Percentiles rank a stretch among this genome's conserved stretches.
These are phyloP conservation scores for Cryptococcus deneoformans DNA, from an alignment of 1,284 basidiomycete genomes.

Conservation along the genomic window DNA sequence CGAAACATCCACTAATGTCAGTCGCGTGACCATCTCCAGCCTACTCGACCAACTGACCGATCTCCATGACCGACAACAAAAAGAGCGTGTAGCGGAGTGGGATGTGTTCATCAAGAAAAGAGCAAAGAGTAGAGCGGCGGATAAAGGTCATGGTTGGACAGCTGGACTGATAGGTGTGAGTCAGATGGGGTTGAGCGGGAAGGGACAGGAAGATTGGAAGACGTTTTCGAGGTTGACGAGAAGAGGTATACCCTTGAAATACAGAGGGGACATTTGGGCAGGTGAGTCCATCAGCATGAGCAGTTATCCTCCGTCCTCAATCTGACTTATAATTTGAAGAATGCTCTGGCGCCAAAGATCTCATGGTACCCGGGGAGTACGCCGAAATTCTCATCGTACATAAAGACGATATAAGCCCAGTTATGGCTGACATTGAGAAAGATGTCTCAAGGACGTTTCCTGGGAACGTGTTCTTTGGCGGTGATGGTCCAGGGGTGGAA, in stretches of 20 bases:
- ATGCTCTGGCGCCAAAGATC: conserved; percentile 86
- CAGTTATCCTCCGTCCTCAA: neutral
- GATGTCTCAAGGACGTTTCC: conserved; percentile 91
- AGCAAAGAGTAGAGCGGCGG: conserved; percentile 47
- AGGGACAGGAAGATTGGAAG: conserved; percentile 67
- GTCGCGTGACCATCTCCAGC: conserved; percentile 66
- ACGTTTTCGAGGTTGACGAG: conserved; percentile 77
- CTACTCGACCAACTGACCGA: conserved; percentile 77
- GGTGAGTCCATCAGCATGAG: conserved; percentile 16
- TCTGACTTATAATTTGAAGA: conserved; percentile 58
- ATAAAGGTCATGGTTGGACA: conserved; percentile 63
- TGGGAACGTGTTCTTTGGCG: conserved; percentile 87
- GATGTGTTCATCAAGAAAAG: conserved; percentile 69
- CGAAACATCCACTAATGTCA: conserved; percentile 5
- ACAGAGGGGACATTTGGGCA: conserved; percentile 69
- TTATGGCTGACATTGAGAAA: conserved; percentile 83
- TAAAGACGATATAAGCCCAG: conserved; percentile 58
- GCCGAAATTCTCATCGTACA: conserved; percentile 69
- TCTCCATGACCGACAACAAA: conserved; percentile 81
- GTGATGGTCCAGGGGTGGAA: conserved; percentile 75
- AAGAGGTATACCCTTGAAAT: conserved; percentile 81
- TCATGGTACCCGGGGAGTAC: conserved; percentile 89
- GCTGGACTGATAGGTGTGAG: conserved; percentile 81
- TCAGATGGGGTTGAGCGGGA: conserved; percentile 73
- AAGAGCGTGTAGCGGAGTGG: conserved; percentile 74